Conservation (phyloP, 139 green algal species). For the Ostreobium quekettii region DNA sequence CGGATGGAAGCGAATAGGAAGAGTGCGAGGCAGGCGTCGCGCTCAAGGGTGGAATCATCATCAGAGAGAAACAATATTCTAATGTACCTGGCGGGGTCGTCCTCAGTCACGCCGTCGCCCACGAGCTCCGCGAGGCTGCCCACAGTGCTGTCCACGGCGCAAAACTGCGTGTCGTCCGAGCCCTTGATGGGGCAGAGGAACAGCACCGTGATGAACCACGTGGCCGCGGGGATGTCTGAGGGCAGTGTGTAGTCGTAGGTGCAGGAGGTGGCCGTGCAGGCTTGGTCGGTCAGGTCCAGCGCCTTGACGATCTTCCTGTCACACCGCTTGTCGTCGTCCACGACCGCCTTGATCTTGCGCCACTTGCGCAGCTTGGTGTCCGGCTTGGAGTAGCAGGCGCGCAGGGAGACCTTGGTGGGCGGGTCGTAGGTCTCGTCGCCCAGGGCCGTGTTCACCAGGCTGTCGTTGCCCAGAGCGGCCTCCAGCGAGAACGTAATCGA, state of each 20-base stretch:
- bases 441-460: no score
- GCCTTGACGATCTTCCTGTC: not conserved
- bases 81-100: not conserved
- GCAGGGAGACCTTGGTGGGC: no score
- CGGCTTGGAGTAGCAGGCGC: not conserved
- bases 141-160: conserved; percentile 11
- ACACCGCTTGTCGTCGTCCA: conserved; percentile 15
- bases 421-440: no score
- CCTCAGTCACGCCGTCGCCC: not conserved
- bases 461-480: no score
- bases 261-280: not conserved
- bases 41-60: no score
- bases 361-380: conserved; percentile 7
- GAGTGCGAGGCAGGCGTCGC: no score
- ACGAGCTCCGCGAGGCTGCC: not conserved
- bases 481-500: no score
- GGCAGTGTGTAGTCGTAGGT: not conserved
- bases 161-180: conserved; percentile 12
- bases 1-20: no score
- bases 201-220: conserved; percentile 7
- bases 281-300: not conserved
- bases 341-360: not conserved
- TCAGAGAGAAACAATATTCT: no score
- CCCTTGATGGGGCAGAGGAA: not conserved
- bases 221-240: conserved; percentile 7